Base-by-base conservation (phyloP, 208 protist genomes). In the Leptomonas pyrrhocoris region DNA sequence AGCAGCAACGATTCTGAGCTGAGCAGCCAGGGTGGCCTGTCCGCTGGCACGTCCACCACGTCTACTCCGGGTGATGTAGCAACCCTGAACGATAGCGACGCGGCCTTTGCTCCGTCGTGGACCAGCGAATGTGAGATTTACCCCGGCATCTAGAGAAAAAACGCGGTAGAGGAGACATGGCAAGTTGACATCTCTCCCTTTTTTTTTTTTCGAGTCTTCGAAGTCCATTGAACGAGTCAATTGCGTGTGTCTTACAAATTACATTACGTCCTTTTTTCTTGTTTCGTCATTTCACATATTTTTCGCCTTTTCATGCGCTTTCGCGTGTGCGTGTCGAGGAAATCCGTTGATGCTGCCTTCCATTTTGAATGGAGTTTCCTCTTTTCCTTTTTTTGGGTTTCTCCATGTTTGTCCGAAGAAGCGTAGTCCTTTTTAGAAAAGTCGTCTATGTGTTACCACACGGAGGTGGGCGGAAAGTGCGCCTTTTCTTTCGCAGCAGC, bases 71-170 rank as follows among this genome's bases (percentile, higher is more conserved):
- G 36, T 28, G 64, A 73, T 30, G 54, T 67, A 6, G 55, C 28
- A 34, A 30, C 34, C 21, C 25, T 56, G 2, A 34, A 53, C 23
- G 61, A 63, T 0, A 64, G 25, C 19, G 28, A 43, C 25, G 55
- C 23, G 4, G 42, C 43, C 16, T 58, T 55, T 34, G 36, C 46
- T 45, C 66, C 59, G 57, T 23, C 54, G 25, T 86, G 81, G 73
- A 80, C 77, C 16, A 68, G 36, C 25, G 73, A 78, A 25, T 82
- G 81, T 30, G 53, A 77, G 38, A 43, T 86, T 16, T 78, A 73
- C 59, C 53, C 71, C 56, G 71, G 49, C 58, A 13, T 31, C n/a
- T 78, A 61, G 38, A 30, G n/a, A 12, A 43, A 11, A 66, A 53
- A 23, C 43, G 48, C 13, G 31, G 28, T 4, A 56, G 36, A 48